Percentiles rank a stretch among this genome's conserved stretches.
Conservation (phyloP, 2,329 filamentous ascomycete species). For the Shiraia sp. region DNA sequence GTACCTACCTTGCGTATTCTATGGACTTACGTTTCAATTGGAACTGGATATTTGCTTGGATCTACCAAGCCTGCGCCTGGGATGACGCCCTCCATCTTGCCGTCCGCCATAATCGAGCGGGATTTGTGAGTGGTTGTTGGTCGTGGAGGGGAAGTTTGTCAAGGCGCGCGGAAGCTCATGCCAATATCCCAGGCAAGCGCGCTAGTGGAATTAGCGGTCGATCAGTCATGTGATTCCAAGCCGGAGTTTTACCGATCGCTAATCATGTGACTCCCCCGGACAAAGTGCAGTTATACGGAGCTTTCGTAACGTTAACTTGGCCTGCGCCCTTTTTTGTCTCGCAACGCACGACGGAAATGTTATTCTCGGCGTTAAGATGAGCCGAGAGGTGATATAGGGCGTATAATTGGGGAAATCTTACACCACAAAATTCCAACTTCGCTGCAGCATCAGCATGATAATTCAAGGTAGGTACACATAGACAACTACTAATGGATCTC, state of each 20-base stretch:
- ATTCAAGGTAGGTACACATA: too few relatives aligned
- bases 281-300: too few relatives aligned
- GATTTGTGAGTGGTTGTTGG: conserved; percentile 5
- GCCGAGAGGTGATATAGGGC: too few relatives aligned
- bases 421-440: too few relatives aligned
- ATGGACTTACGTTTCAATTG: conserved; percentile 41
- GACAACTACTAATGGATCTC: conserved; percentile 1
- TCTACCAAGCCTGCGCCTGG: conserved; percentile 25
- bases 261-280: too few relatives aligned
- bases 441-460: too few relatives aligned
- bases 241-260: neutral
- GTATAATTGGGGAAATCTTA: too few relatives aligned
- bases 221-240: neutral
- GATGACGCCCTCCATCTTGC: conserved; percentile 43
- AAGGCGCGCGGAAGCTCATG: conserved; percentile 17
- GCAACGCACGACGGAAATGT: too few relatives aligned
- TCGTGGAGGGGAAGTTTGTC: conserved; percentile 1
- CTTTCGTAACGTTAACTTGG: too few relatives aligned
- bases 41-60: conserved; percentile 38
- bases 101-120: conserved; percentile 30
- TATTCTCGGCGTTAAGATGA: too few relatives aligned
- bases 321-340: too few relatives aligned
- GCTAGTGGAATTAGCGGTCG: conserved; percentile 18
- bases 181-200: conserved; percentile 13
- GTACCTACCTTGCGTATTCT: conserved; percentile 16